Evolutionary conservation across 2,329 filamentous ascomycete genomes (phyloP).

Genomic region (Sporothrix sp.): DNA sequence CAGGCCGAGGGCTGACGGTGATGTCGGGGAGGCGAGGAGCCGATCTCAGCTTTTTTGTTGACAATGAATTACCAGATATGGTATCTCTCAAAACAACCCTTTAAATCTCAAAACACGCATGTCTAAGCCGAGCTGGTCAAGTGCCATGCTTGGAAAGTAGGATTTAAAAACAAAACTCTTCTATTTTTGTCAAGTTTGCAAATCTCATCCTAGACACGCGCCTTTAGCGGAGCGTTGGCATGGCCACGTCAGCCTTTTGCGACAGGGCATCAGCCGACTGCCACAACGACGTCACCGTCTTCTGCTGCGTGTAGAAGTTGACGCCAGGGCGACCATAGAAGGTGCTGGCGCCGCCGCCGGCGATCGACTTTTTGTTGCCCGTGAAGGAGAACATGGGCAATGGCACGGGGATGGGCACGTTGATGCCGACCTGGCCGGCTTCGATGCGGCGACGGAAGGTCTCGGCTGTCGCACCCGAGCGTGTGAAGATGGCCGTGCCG

Average conservation of each 20-base stretch:
- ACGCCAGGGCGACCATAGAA: conserved; percentile 93
- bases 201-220: no score
- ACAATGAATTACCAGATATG: no score
- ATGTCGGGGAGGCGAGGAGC: no score
- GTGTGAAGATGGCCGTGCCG: conserved; percentile 76
- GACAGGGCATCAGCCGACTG: conserved; percentile 72
- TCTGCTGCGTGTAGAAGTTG: conserved; percentile 92
- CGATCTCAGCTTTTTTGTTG: no score
- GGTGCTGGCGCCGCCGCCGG: conserved; percentile 82
- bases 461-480: conserved; percentile 65
- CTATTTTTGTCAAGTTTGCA: not conserved
- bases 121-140: no score
- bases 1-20: no score
- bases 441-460: conserved; percentile 73
- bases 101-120: no score
- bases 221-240: conserved; percentile 50
- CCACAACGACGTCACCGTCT: conserved; percentile 96
- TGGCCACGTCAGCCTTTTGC: conserved; percentile 76
- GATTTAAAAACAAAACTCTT: no score
- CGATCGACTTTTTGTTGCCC: conserved; percentile 80
- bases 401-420: conserved; percentile 67
- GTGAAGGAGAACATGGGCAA: conserved; percentile 65
- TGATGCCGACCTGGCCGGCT: conserved; percentile 78
- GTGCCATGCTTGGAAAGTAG: no score
- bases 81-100: no score